Base-by-base conservation (phyloP, 1,139 yeast species). In the Chernovozyma sophiae-reginae region DNA sequence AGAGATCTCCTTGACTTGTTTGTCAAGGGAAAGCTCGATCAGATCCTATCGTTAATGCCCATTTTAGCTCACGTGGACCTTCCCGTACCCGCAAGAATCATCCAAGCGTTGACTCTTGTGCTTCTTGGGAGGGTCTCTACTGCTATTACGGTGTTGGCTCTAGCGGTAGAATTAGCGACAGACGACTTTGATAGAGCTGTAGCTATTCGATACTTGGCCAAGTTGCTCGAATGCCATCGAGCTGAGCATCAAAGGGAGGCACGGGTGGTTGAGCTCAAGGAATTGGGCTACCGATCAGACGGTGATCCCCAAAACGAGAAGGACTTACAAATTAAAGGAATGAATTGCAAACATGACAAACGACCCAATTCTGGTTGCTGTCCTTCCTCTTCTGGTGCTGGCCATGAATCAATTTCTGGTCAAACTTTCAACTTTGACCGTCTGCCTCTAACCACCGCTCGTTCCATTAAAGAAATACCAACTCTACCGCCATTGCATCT, bases 71-170 rank as follows among this genome's bases (percentile, higher is more conserved):
- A 27, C 14, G 25, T 33, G 15, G 32, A 38, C 11, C 25, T 43
- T n/a, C 39, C 49, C 2, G 15, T 41, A 18, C 30, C 43, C 8
- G 39, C 39, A 19, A 40, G 50, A 20, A 32, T 45, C n/a, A 33
- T 55, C 2, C 31, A 58, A 15, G 52, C 58, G 2, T 39, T 56
- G 11, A 45, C 57, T 1, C 43, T 62, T 23, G 53, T 59, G 38
- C 37, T 43, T 12, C 32, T 62, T 8, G 65, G 67, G 1, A 40
- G 68, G 19, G 33, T 46, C 10, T 47, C 47, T 10, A 55, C 55
- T 4, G 62, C 57, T 0, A 42, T 60, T 14, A 40, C 67, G 23
- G 59, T 60, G 37, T 38, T 59, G 14, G 51, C 64, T 1, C 29
- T 62, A 12, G 51, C 58, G 1, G 53, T 60, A 8, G 68, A 62